phyloP scores from a whole-genome alignment of 2,329 filamentous ascomycete genomes.

The Clonostachys sp. region DNA sequence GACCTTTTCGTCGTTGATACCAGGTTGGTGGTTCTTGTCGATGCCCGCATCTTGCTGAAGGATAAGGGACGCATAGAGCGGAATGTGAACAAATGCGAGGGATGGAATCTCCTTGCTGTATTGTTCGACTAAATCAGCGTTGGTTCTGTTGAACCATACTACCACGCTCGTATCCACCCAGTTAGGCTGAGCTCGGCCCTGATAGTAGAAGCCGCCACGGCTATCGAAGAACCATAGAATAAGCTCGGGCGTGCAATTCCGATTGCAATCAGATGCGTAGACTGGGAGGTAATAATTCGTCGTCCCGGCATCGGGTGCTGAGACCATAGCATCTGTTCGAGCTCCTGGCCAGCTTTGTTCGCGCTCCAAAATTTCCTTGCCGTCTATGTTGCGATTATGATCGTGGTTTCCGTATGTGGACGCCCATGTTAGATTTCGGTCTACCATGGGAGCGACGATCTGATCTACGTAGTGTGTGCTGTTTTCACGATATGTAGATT shows the following conservation, averaged over 20 bases:
- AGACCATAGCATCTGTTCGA: slow-evolving; percentile 14
- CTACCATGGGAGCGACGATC: slow-evolving; percentile 41
- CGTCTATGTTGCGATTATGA: slow-evolving; percentile 20
- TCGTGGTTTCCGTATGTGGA: slow-evolving; percentile 60
- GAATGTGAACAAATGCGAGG: slow-evolving; percentile 45
- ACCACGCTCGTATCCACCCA: slow-evolving; percentile 41
- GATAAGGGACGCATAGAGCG: slow-evolving; percentile 14
- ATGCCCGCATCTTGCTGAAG: slow-evolving; percentile 14
- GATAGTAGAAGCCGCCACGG: slow-evolving; percentile 49
- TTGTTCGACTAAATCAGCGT: slow-evolving; percentile 10
- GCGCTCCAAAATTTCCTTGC: slow-evolving; percentile 11
- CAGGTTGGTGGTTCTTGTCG: slow-evolving; percentile 18
- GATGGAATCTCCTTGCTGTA: slow-evolving; percentile 31
- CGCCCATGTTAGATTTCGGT: slow-evolving; percentile 43
- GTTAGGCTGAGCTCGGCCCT: slow-evolving; percentile 25
- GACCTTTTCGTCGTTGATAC: slow-evolving; percentile 24
- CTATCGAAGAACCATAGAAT: slow-evolving; percentile 69
- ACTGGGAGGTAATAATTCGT: slow-evolving; percentile 40
- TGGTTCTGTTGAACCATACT: slow-evolving; percentile 33
- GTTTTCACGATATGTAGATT: no score
- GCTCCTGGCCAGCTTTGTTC: slow-evolving; percentile 13
- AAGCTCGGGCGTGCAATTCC: slow-evolving; percentile 24
- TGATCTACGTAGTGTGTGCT: slow-evolving; percentile 41
- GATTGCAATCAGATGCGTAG: slow-evolving; percentile 21
- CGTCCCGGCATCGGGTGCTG: slow-evolving; percentile 15